Evolutionary conservation across 73 alveolate species (phyloP).

Genomic region (Blepharisma stoltei): DNA sequence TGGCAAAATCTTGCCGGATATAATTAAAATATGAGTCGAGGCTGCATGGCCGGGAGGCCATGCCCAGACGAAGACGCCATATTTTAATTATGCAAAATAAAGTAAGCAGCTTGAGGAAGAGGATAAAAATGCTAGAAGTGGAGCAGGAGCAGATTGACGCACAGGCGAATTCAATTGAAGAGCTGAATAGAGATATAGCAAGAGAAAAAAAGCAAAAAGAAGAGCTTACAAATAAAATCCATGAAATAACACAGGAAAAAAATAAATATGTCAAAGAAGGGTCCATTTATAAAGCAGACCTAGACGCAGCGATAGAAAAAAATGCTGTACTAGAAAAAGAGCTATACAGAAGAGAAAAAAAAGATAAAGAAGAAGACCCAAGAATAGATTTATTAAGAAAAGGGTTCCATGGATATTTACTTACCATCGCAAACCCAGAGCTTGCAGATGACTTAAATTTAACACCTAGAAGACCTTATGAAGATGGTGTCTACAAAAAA

Average conservation of each 20-base stretch:
- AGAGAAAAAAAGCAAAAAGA: background rate
- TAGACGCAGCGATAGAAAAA: background rate
- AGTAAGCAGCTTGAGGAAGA: slow-evolving; percentile 6
- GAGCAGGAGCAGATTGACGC: background rate
- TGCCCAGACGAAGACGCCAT: too few relatives aligned
- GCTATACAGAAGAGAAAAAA: too few relatives aligned
- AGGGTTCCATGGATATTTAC: background rate
- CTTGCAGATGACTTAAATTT: background rate
- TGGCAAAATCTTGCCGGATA: too few relatives aligned
- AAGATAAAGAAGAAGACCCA: too few relatives aligned
- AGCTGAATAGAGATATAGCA: background rate
- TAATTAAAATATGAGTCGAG: too few relatives aligned
- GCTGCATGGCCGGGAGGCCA: too few relatives aligned
- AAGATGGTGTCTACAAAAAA: slow-evolving; percentile 27
- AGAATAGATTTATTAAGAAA: background rate
- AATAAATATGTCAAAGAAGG: background rate
- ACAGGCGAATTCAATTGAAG: background rate
- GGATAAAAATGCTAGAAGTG: slow-evolving; percentile 13
- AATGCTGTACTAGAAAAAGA: background rate
- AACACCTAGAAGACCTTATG: slow-evolving; percentile 21
- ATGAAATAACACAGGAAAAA: background rate
- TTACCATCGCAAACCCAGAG: background rate
- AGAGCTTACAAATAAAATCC: background rate
- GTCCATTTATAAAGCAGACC: background rate
- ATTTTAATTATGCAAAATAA: too few relatives aligned